Evolutionary conservation across 1,284 basidiomycete genomes (phyloP).

Genomic region (Albatrellus sp.): DNA sequence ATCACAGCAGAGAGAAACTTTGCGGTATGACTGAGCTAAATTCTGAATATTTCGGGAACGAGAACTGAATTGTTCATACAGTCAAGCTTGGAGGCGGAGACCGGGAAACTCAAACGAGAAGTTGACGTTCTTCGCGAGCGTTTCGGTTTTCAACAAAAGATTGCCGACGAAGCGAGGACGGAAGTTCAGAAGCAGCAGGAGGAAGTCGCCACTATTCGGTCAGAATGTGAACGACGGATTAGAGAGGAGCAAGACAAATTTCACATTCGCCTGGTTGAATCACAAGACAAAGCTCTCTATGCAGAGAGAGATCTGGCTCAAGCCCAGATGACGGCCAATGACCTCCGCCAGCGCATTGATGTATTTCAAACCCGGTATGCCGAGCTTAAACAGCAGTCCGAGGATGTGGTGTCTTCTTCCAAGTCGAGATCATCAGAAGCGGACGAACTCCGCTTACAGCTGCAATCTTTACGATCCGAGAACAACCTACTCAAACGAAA

Average conservation of each 20-base stretch:
- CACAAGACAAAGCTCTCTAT: slow-evolving; percentile 7
- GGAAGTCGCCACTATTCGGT: slow-evolving; percentile 1
- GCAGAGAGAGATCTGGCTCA: slow-evolving; percentile 5
- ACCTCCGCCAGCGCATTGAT: slow-evolving; percentile 5
- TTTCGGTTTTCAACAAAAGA: slow-evolving; percentile 4
- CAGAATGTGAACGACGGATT: slow-evolving; percentile 8
- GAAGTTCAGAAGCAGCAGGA: slow-evolving; percentile 9
- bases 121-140: slow-evolving; percentile 6
- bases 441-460: slow-evolving; percentile 13
- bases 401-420: slow-evolving; percentile 7
- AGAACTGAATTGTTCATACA: background rate
- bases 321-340: slow-evolving; percentile 6
- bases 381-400: slow-evolving; percentile 5
- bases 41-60: too few species aligned
- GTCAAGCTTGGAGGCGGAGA: slow-evolving; percentile 8
- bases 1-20: slow-evolving; percentile 17
- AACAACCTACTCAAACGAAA: slow-evolving; percentile 15
- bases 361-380: slow-evolving; percentile 3
- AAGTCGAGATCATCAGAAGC: slow-evolving; percentile 11
- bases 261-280: slow-evolving; percentile 3
- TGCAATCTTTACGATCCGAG: slow-evolving; percentile 16
- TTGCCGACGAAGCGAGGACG: slow-evolving; percentile 6
- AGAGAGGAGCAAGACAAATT: slow-evolving; percentile 8
- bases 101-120: slow-evolving; percentile 11
- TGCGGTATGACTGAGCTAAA: slow-evolving; percentile 13